phyloP scores from a whole-genome alignment of 495 filamentous ascomycete genomes.

The Penicillium roqueforti region DNA sequence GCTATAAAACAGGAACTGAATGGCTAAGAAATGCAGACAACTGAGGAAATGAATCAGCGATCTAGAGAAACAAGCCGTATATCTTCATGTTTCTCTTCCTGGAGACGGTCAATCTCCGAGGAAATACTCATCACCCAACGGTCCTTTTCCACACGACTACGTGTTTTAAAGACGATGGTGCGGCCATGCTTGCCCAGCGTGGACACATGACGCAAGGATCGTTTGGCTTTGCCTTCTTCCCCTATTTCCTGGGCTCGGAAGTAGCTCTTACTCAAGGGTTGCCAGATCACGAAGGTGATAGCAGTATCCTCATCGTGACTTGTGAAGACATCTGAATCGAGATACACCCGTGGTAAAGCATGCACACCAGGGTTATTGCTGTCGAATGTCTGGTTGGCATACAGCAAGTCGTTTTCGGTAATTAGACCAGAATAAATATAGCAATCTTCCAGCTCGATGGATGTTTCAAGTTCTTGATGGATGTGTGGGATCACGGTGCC shows the following conservation, averaged over 20 bases:
- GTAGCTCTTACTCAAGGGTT: constrained; percentile 54
- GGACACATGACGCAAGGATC: constrained; percentile 48
- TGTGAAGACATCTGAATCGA: constrained; percentile 59
- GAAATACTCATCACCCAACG: constrained; percentile 71
- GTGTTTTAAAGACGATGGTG: constrained; percentile 66
- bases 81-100: constrained; percentile 52
- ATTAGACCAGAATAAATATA: constrained; percentile 69
- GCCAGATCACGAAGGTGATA: constrained; percentile 72
- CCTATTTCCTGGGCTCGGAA: constrained; percentile 53
- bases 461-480: constrained; percentile 57
- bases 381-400: constrained; percentile 67
- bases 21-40: neutral
- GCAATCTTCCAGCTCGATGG: constrained; percentile 61
- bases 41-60: neutral
- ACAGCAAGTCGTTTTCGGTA: constrained; percentile 63
- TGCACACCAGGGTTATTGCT: constrained; percentile 61
- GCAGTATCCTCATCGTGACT: constrained; percentile 66
- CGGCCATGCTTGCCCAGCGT: constrained; percentile 58
- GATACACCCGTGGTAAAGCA: constrained; percentile 61
- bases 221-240: constrained; percentile 39
- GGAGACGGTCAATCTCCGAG: constrained; percentile 68
- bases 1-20: neutral
- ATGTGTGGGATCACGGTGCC: constrained; percentile 58
- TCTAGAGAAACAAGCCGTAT: constrained; percentile 51
- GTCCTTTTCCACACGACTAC: constrained; percentile 68